Evolutionary conservation across 2,329 filamentous ascomycete species (phyloP), one percentile per base, ranked within the genome.

Genomic region (Penicillium sp.): DNA sequence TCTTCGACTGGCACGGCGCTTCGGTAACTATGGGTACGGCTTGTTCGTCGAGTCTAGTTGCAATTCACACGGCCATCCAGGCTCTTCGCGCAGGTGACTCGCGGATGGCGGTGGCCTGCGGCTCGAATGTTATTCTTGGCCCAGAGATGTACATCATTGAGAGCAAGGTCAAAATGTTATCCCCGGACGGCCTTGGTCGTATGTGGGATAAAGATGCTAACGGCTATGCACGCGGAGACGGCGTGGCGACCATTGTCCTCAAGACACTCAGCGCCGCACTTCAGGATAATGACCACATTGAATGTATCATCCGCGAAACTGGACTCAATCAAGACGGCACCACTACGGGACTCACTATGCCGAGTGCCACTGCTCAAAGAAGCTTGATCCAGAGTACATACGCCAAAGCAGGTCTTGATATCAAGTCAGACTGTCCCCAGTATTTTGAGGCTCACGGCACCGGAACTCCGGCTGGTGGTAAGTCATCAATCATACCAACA

Each of bases 161-260:
- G 51, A 66, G 64, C 46, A 71, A 71, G 16, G 54, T 68, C 18
- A 62, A 77, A 64, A 66, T 83, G 47, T 76, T 84, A 18, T 81
- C 80, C 1, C 76, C 81, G 23, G 75, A 76, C 0, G 80, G 81
- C 1, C 73, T n/a, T n/a, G 77, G 77, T 14, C 77, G 76, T 51
- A 80, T 75, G 70, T 79, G 72, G 69, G 75, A 78, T 60, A 67
- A 63, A 3, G 65, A 65, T 3, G 81, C 78, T 0, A 68, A 81
- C 60, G 81, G 80, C 7, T 81, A 74, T 65, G 79, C 72, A 26
- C 74, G 81, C 0, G 80, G 79, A 12, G 83, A 85, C 50, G 81
- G 81, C 0, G 66, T 82, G 8, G 75, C 75, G 0, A 68, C 71
- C 0, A 60, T 85, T 0, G 66, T 84, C 0, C 60, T 86, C 0